Evolutionary conservation across 768 basidiomycete genomes (phyloP), one percentile per base, ranked within the genome.

Genomic region (Naematelia encephala): DNA sequence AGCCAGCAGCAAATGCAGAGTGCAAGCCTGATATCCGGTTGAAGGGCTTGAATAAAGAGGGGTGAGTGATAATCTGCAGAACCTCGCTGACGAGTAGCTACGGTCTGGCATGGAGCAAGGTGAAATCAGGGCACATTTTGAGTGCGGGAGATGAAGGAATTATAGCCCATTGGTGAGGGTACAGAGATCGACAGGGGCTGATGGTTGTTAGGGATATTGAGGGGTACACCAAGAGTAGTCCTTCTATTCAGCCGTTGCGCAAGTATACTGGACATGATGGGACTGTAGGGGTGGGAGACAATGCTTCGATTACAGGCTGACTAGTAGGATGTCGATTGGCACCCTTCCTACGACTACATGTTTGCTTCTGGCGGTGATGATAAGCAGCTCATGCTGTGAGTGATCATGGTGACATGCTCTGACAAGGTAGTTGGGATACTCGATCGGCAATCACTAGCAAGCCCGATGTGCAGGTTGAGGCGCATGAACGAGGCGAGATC

Each of bases 281-380:
- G 21, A 85, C 92, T 30, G 96, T 99, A 53, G 92, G 91, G 28
- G 92, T 93, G 77, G 25, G 89, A 81, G 0, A 1, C 2, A 13
- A 16, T 5, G 11, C n/a, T 12, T 54, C 49, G 46, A 34, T 22
- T 1, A 13, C 2, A 2, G 10, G 45, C 62, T 70, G 51, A 67
- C 51, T 28, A 39, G 12, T 61, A 94, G 91, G 96, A 99, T 73
- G 93, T 99, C 4, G 92, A 96, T 68, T 99, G 96, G 96, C 88
- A 94, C 77, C 81, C 86, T 1, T 84, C 82, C 3, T 81, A 87
- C 69, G 90, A 91, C 60, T 85, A 87, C 68, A 79, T 91, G 50
- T 91, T 98, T 68, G 92, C 87, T 2, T 97, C 93, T 65, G 96
- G 94, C 28, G 91, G 93, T 19, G 96, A 99, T 62, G 96, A 99